Base-by-base conservation (phyloP, 164 flowering plant genomes). In the Platanus orientalis region DNA sequence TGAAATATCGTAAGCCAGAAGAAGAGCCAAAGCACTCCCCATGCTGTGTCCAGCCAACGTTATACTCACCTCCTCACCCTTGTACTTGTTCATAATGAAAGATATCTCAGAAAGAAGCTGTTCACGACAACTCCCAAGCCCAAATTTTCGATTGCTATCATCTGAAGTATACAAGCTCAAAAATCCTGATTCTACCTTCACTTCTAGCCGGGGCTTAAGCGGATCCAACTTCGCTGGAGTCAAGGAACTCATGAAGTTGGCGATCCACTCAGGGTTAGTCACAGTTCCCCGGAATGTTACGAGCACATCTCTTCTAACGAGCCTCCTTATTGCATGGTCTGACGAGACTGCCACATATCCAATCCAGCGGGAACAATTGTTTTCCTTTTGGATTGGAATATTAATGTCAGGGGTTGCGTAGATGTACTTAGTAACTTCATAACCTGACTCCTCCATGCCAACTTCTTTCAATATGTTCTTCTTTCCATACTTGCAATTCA, bases 31-130 rank as follows among this genome's bases (percentile, higher is more conserved):
- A 0, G 97, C 75, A 52, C 97, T 88, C 36, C 97, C 97, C 97
- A 90, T 88, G 74, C 97, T 90, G 32, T 90, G 97, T 0, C 97
- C 97, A 0, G 89, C 89, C 44, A 90, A 19, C 0, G 92, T 83
- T 20, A 90, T 83, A 70, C 92, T 88, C 57, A 88, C 21, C 51
- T 88, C 84, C 65, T 90, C 97, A 2, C 76, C 86, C 27, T 57
- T 66, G 23, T 69, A 76, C 36, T 47, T 42, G 24, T 56, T 66
- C 3, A 69, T 60, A 11, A 76, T 34, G 14, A 71, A 27, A 0
- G 79, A 76, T 2, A 76, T 20, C 61, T 76, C 79, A 0, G 79
- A 66, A 14, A 76, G 76, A 50, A 76, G 76, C 48, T 76, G 79
- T 24, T 76, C 76, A 7, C 79, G 64, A 28, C 79, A 76, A 39